A percentile compares a stretch with the other conserved stretches of the same genome.
phyloP scores from a whole-genome alignment of 2,329 filamentous ascomycete genomes.

The Penicillium olsonii region DNA sequence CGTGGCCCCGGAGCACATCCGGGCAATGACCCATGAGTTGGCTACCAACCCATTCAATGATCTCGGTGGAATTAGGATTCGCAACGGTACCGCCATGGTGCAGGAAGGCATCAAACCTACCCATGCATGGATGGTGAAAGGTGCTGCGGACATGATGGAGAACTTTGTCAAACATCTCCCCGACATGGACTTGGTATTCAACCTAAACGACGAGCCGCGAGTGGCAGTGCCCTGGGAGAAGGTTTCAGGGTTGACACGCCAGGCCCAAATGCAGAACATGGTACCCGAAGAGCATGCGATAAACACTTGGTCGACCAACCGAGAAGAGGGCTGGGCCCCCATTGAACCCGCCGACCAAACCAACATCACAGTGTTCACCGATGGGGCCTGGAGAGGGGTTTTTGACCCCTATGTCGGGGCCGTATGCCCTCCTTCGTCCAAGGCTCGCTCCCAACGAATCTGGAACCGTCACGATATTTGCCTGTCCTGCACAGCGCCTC shows the following conservation, averaged over 20 bases:
- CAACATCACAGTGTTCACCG: constrained; percentile 40
- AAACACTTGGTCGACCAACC: constrained; percentile 39
- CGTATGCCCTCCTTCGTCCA: constrained; percentile 65
- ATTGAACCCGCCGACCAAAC: constrained; percentile 38
- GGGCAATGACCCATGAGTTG: constrained; percentile 55
- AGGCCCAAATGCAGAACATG: constrained; percentile 23
- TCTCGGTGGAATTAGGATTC: constrained; percentile 58
- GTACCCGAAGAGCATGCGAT: constrained; percentile 24
- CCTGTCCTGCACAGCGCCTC: constrained; percentile 60
- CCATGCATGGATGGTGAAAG: constrained; percentile 61
- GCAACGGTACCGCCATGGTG: constrained; percentile 53
- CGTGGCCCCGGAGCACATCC: constrained; percentile 52
- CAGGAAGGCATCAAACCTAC: constrained; percentile 55
- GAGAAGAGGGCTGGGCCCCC: constrained; percentile 40
- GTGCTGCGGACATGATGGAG: constrained; percentile 55
- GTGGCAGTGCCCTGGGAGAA: constrained; percentile 56
- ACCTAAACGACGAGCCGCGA: constrained; percentile 62
- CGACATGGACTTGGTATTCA: constrained; percentile 65
- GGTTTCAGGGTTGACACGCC: constrained; percentile 38
- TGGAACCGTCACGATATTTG: constrained; percentile 69
- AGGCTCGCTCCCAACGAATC: constrained; percentile 58
- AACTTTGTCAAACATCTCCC: constrained; percentile 57
- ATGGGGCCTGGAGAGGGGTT: constrained; percentile 42
- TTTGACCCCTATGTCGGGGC: constrained; percentile 48
- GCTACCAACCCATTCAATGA: constrained; percentile 58